Evolutionary conservation across 371 early-diverging fungal genomes (phyloP), one percentile per base, ranked within the genome.

Genomic region (Gilbertella persicaria): DNA sequence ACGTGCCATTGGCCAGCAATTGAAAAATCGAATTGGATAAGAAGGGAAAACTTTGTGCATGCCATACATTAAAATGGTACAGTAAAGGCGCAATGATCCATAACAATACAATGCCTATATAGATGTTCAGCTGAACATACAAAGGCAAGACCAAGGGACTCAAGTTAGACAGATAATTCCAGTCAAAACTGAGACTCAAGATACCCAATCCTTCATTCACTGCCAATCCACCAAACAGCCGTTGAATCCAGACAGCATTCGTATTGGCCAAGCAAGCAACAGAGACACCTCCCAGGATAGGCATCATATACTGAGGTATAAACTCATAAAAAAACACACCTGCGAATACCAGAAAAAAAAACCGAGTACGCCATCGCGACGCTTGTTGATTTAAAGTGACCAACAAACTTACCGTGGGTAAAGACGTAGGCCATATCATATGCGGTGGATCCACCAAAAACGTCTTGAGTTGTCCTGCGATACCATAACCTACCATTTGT

Each of bases 361-460:
- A 82, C 2, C 79, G 50, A 9, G 72, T 69, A n/a, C 88, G 55
- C 79, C 85, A 84, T 54, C 82, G 78, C 44, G 88, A 71, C 55
- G 79, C 78, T 28, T 75, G 67, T 19, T 80, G 74, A 21, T 92
- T 92, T n/a, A 93, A 75, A 0, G 92, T 82, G 16, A 77, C 75
- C 56, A 92, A 81, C 25, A 95, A 59, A 0, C 94, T 87, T 12
- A 90, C 84, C 19, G 77, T 81, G 35, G 92, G 83, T 26, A 97
- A 72, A 26, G 75, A 81, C 12, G 80, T 69, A 6, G 95, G 95
- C 95, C 96, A 97, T 30, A 93, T 76, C 93, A 97, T 94, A 30
- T 75, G 71, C 3, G 87, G 70, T 13, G 95, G 94, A 35, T 85
- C 80, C 9, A 97, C 92, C 17, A 95, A 73, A 69, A 86, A 91